Conservation (phyloP, 2,329 filamentous ascomycete genomes). For the Lasiodiplodia gonubiensis region DNA sequence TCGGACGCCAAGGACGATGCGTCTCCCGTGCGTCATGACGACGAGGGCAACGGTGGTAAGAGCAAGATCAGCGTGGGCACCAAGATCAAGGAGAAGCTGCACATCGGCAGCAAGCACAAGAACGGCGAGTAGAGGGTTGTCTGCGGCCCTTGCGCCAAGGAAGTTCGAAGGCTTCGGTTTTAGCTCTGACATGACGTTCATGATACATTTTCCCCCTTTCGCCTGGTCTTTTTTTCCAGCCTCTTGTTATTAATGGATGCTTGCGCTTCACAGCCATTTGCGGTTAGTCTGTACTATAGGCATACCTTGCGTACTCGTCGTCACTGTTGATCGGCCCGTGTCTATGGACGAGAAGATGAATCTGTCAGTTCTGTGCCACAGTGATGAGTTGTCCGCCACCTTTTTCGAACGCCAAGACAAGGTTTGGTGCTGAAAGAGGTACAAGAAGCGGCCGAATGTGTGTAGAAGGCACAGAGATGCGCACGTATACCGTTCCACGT, state of each 20-base stretch:
- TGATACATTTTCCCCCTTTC: not conserved
- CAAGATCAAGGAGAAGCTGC: slow-evolving; percentile 74
- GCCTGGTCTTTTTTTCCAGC: not conserved
- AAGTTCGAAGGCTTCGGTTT: not conserved
- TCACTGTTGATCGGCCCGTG: not conserved
- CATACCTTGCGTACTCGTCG: not conserved
- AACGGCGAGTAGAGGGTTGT: not conserved
- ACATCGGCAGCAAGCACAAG: slow-evolving; percentile 46
- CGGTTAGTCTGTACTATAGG: not conserved
- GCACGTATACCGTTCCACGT: not conserved
- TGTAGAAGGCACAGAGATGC: not conserved
- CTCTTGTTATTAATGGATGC: not conserved
- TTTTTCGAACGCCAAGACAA: not conserved
- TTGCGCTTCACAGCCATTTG: not conserved
- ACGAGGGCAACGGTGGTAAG: slow-evolving; percentile 32
- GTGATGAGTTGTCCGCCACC: not conserved
- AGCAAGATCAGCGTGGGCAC: slow-evolving; percentile 62
- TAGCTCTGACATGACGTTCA: not conserved
- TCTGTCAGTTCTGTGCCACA: not conserved
- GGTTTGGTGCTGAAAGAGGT: not conserved
- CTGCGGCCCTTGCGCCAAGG: not conserved
- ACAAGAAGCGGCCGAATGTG: not conserved
- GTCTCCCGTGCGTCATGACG: slow-evolving; percentile 32
- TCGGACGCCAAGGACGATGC: slow-evolving; percentile 33
- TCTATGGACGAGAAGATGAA: not conserved